phyloP scores from a whole-genome alignment of 73 alveolate species.

The Paramecium primaurelia region DNA sequence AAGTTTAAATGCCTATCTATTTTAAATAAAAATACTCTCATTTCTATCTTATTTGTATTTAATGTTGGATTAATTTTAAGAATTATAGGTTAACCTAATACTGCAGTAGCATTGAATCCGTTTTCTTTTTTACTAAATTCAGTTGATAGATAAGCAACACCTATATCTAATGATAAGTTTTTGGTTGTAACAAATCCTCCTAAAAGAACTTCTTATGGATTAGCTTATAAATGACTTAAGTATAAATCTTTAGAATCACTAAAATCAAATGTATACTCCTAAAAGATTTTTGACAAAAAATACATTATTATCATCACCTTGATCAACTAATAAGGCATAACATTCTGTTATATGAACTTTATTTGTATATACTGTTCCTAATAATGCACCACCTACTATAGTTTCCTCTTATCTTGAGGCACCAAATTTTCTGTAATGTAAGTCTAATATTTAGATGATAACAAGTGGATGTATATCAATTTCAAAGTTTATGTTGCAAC shows the following conservation, averaged over 20 bases:
- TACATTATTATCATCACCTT: slow-evolving; percentile 3
- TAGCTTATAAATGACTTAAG: not conserved
- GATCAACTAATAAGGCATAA: not conserved
- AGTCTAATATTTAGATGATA: not conserved
- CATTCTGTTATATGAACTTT: slow-evolving; percentile 22
- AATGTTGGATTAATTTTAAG: slow-evolving; percentile 40
- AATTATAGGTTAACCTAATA: slow-evolving; percentile 33
- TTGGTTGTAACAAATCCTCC: slow-evolving; percentile 36
- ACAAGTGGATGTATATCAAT: slow-evolving; percentile 24
- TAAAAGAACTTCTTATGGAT: not conserved
- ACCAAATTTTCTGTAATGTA: slow-evolving; percentile 39
- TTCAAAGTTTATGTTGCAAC: slow-evolving; percentile 22
- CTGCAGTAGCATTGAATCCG: slow-evolving; percentile 41
- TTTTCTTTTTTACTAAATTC: slow-evolving; percentile 34
- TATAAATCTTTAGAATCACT: not conserved
- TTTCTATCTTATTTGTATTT: not conserved
- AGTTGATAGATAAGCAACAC: slow-evolving; percentile 37
- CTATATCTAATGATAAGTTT: not conserved
- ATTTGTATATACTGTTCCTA: slow-evolving; percentile 30
- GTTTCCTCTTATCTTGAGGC: not conserved
- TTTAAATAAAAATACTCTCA: not conserved
- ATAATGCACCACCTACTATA: slow-evolving; percentile 7
- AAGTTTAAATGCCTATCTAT: not conserved
- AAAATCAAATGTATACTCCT: not conserved
- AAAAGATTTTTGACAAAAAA: not conserved